phyloP scores from a whole-genome alignment of 768 basidiomycete genomes.

The Boletus eberwhitei region DNA sequence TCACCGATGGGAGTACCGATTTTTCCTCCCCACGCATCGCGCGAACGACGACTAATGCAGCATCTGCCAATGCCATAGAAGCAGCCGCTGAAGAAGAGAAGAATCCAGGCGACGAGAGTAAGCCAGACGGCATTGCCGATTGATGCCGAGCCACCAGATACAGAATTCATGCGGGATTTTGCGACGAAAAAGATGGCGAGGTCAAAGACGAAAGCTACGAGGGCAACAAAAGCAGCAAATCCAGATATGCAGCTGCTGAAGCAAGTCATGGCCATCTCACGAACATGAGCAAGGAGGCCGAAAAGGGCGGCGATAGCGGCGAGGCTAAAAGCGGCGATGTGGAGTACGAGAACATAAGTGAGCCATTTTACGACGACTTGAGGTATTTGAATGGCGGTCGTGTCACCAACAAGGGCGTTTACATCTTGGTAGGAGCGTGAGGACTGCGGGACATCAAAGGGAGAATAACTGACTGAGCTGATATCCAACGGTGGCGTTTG shows the following conservation, averaged over 20 bases:
- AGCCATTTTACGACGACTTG: slow-evolving; percentile 88
- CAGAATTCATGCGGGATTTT: slow-evolving; percentile 73
- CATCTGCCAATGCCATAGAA: slow-evolving; percentile 83
- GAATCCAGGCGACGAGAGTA: slow-evolving; percentile 79
- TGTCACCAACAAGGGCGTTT: slow-evolving; percentile 73
- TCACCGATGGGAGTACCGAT: slow-evolving; percentile 27
- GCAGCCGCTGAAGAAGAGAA: slow-evolving; percentile 89
- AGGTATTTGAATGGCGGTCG: slow-evolving; percentile 67
- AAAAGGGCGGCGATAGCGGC: slow-evolving; percentile 72
- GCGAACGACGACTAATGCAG: slow-evolving; percentile 61
- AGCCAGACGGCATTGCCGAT: slow-evolving; percentile 93
- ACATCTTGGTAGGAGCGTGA: slow-evolving; percentile 53
- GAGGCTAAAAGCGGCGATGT: slow-evolving; percentile 80
- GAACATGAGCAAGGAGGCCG: slow-evolving; percentile 84
- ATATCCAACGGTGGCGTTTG: slow-evolving; percentile 81
- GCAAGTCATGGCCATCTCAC: slow-evolving; percentile 82
- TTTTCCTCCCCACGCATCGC: slow-evolving; percentile 38
- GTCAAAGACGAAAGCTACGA: slow-evolving; percentile 92
- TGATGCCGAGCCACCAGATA: slow-evolving; percentile 68
- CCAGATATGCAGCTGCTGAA: slow-evolving; percentile 79
- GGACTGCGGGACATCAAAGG: not conserved
- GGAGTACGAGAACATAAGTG: slow-evolving; percentile 89
- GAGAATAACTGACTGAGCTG: slow-evolving; percentile 62
- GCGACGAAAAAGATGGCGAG: slow-evolving; percentile 87
- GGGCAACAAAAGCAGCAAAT: slow-evolving; percentile 71